Evolutionary conservation across 2,329 filamentous ascomycete species (phyloP), one percentile per base, ranked within the genome.

Genomic region (Rhynchosporium secalis): DNA sequence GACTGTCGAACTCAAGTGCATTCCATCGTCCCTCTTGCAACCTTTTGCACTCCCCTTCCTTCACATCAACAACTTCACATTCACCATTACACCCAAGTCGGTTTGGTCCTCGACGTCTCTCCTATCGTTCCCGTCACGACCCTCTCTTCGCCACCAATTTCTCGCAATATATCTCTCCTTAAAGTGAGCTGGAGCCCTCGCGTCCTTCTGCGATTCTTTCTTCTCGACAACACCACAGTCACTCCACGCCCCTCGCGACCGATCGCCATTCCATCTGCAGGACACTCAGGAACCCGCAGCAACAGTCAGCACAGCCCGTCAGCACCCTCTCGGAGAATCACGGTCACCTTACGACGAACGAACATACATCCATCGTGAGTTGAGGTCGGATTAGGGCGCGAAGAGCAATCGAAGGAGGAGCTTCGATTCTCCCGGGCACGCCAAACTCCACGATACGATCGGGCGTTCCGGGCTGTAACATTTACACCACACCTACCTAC

Each of bases 111-210:
- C 57, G 60, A 61, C 61, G 54, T 62, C 65, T 38, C 63, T 65
- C 61, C 55, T 62, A 20, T 20, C 20, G 20, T 20, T 20, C 20
- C 63, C 47, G 45, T 48, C 38, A 62, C 62, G 60, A 61, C 51
- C 61, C 20, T 26, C 54, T 61, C 48, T 29, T 20, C 28, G 29
- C 43, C 41, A 54, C 46, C 49, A 7, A 38, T 49, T 33, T 58
- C 51, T 64, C 67, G 61, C 67, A 66, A 62, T 60, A 56, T 67
- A 67, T 41, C 64, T 70, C 67, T 64, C 20, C 20, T 20, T 70
- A 58, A 33, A 60, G 68, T 69, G 69, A 68, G 69, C 69, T 69
- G 69, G 69, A 71, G 58, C 58, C 48, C 65, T 68, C 68, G 65
- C 67, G 48, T 12, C 29, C 64, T 46, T 58, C 63, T 65, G 60